Evolutionary conservation across 2,329 filamentous ascomycete species (phyloP).

Genomic region (Penicillium sp.): DNA sequence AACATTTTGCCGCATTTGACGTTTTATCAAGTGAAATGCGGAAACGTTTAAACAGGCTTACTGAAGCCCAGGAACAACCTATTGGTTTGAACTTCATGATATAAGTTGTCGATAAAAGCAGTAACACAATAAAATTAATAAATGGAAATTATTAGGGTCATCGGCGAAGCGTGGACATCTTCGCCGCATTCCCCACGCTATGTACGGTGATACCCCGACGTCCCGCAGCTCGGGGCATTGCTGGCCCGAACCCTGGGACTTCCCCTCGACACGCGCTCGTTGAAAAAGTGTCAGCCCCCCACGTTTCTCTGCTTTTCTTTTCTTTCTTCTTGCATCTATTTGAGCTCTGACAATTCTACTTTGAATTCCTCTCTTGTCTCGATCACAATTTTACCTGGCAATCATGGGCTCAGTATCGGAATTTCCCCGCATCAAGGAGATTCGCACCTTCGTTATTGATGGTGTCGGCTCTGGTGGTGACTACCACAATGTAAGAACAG

Average conservation of each 20-base stretch:
- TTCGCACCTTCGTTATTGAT: conserved; percentile 48
- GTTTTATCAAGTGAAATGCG: too few species aligned
- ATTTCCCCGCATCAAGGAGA: conserved; percentile 47
- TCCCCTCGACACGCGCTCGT: conserved; percentile 4
- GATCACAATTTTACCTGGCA: conserved; percentile 3
- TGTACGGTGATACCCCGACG: conserved; percentile 1
- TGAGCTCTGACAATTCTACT: background rate
- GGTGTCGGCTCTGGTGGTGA: conserved; percentile 50
- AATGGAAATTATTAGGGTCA: background rate
- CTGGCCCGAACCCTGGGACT: conserved; percentile 3
- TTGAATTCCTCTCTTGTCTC: background rate
- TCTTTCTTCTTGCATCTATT: conserved; percentile 1
- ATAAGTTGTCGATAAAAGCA: background rate
- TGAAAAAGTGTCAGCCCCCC: conserved; percentile 15
- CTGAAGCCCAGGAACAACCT: background rate
- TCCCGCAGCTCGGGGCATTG: conserved; percentile 2
- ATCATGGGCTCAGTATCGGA: conserved; percentile 32
- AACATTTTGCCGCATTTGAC: too few species aligned
- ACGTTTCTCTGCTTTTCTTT: conserved; percentile 7
- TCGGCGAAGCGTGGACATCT: background rate
- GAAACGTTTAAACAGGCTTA: too few species aligned
- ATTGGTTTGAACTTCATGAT: background rate
- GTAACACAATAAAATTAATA: too few species aligned
- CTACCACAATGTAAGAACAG: conserved; percentile 76
- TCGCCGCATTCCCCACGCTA: background rate